Percentiles rank a stretch among this genome's conserved stretches.
Conservation (phyloP, 148 eudicot genomes). For the Rhododendron williamsianum region DNA sequence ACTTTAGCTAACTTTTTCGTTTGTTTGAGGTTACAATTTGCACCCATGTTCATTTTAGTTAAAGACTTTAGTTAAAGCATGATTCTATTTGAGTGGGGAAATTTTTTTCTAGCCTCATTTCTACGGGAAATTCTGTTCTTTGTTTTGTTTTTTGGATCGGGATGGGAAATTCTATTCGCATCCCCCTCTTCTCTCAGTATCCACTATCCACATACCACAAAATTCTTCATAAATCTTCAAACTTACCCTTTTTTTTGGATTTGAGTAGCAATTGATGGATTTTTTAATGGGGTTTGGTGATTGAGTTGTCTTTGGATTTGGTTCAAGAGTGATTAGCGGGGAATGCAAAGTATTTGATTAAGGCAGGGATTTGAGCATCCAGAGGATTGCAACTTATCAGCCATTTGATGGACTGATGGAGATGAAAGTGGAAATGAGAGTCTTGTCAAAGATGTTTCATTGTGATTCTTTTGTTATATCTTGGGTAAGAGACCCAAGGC, state of each 20-base stretch:
- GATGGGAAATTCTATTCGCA: too few relatives aligned
- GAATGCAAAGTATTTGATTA: slow-evolving; percentile 37
- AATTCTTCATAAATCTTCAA: not conserved
- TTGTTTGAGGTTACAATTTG: not conserved
- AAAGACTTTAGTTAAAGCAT: too few relatives aligned
- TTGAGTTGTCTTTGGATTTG: slow-evolving; percentile 75
- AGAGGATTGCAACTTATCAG: slow-evolving; percentile 62
- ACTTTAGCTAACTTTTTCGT: not conserved
- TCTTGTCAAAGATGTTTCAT: too few relatives aligned
- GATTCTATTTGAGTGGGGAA: not conserved
- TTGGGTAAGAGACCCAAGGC: too few relatives aligned
- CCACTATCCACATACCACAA: not conserved
- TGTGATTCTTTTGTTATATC: too few relatives aligned
- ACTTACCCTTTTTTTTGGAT: not conserved
- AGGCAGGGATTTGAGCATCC: slow-evolving; percentile 34
- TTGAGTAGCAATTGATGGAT: not conserved
- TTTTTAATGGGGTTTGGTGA: slow-evolving; percentile 3
- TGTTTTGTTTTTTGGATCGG: too few relatives aligned
- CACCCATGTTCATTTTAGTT: too few relatives aligned
- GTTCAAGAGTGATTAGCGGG: slow-evolving; percentile 71
- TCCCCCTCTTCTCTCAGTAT: not conserved
- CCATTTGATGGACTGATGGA: slow-evolving; percentile 72
- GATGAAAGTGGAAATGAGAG: slow-evolving; percentile 53
- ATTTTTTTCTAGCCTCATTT: not conserved
- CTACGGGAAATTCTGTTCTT: not conserved